Percentiles rank a stretch among this genome's conserved stretches.
These are phyloP conservation scores for Collybia nuda DNA, from an alignment of 768 basidiomycete genomes.

Conservation along the genomic window DNA sequence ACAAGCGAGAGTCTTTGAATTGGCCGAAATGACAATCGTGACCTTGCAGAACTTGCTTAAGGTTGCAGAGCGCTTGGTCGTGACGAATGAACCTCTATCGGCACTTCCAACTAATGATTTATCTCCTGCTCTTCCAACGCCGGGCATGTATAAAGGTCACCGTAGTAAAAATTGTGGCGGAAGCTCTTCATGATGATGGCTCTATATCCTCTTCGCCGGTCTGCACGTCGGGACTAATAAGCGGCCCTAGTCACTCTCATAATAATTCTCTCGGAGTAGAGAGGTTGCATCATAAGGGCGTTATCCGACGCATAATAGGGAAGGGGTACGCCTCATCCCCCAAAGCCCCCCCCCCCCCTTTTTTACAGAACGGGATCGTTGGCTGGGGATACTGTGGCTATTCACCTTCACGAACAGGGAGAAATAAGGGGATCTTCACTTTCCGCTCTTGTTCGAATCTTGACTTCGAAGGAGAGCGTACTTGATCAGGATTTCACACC, in stretches of 20 bases:
- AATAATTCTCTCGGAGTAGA: constrained; percentile 2
- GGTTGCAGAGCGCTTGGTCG: constrained; percentile 25
- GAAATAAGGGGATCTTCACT: constrained; percentile 33
- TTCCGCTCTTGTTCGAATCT: constrained; percentile 40
- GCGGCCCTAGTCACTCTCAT: too few species aligned
- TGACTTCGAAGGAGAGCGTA: constrained; percentile 40
- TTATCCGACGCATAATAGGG: constrained; percentile 16
- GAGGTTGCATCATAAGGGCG: constrained; percentile 4
- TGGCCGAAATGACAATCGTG: constrained; percentile 28
- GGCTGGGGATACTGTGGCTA: constrained; percentile 16
- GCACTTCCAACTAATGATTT: constrained; percentile 15
- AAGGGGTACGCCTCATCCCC: constrained; percentile 9
- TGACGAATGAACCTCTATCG: constrained; percentile 17
- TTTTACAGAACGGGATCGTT: constrained; percentile 1
- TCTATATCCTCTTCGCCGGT: not conserved
- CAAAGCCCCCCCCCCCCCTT: constrained; percentile 7
- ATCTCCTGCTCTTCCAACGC: not conserved
- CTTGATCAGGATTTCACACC: constrained; percentile 43
- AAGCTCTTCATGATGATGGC: constrained; percentile 8
- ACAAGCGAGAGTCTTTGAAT: constrained; percentile 10
- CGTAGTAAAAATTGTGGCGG: constrained; percentile 12
- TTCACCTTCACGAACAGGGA: constrained; percentile 23
- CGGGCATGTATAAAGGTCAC: not conserved
- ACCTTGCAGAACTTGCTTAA: constrained; percentile 29
- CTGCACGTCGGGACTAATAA: too few species aligned